Evolutionary conservation across 139 green algal species (phyloP).

Genomic region (Dunaliella sp.): DNA sequence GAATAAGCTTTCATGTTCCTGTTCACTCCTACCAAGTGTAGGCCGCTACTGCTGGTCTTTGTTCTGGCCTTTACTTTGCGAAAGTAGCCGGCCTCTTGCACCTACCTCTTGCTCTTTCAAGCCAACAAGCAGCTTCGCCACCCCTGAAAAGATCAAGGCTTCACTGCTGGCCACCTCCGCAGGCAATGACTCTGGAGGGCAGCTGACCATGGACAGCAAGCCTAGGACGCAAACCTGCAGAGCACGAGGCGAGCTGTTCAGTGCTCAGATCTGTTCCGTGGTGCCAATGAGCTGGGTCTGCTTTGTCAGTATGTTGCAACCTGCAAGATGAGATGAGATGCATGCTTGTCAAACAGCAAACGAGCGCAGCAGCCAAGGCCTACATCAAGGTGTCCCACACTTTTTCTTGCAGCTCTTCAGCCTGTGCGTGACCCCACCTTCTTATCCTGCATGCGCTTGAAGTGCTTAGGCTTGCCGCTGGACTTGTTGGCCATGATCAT

Average conservation of each 20-base stretch:
- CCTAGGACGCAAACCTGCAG: conserved; percentile 61
- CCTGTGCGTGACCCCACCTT: no score
- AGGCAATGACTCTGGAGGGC: conserved; percentile 54
- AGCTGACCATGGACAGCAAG: conserved; percentile 58
- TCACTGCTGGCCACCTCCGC: conserved; percentile 55
- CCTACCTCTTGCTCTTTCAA: conserved; percentile 47
- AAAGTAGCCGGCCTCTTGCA: no score
- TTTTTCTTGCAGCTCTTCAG: neutral
- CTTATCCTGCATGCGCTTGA: conserved; percentile 70
- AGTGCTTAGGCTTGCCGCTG: conserved; percentile 62
- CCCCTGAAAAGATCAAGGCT: conserved; percentile 43
- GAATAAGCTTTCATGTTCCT: no score
- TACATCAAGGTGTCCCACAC: neutral
- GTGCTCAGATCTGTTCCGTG: neutral
- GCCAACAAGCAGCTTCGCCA: conserved; percentile 41
- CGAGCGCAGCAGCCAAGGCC: neutral
- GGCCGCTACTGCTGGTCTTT: no score
- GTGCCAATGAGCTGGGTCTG: neutral
- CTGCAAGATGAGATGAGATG: neutral
- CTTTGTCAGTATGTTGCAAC: neutral
- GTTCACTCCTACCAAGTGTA: no score
- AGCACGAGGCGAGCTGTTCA: neutral
- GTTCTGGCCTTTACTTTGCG: no score
- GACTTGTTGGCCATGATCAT: conserved; percentile 59
- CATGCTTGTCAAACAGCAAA: neutral